phyloP scores from a whole-genome alignment of 768 basidiomycete genomes.

The Russula abietina region DNA sequence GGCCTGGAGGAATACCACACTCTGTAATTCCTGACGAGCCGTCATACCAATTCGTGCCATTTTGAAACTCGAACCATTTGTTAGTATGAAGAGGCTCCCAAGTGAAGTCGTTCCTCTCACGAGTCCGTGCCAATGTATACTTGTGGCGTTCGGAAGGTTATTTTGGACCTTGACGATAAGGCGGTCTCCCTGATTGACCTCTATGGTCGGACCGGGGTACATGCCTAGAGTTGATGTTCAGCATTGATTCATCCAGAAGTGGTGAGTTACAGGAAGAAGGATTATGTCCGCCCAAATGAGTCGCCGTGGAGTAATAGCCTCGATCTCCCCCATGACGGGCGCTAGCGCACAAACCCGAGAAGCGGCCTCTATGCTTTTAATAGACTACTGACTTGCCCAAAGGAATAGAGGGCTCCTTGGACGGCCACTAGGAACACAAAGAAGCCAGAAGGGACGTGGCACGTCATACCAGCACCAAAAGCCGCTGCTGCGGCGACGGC shows the following conservation, averaged over 20 bases:
- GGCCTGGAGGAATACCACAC: slow-evolving; percentile 49
- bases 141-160: slow-evolving; percentile 32
- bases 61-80: slow-evolving; percentile 33
- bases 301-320: background rate
- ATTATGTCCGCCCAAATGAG: background rate
- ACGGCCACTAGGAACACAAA: background rate
- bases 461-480: background rate
- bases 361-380: background rate
- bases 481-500: background rate
- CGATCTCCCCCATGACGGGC: background rate
- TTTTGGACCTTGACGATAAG: slow-evolving; percentile 36
- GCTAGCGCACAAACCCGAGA: background rate
- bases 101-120: slow-evolving; percentile 12
- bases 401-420: background rate
- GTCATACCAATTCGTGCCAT: slow-evolving; percentile 44
- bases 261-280: background rate
- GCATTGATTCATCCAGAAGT: background rate
- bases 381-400: background rate
- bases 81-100: background rate
- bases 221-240: slow-evolving; percentile 24
- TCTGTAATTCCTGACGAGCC: slow-evolving; percentile 44
- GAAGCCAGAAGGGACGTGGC: background rate
- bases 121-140: slow-evolving; percentile 35
- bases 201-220: slow-evolving; percentile 37
- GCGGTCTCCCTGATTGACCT: slow-evolving; percentile 36